These are phyloP conservation scores for Lachnellula suecica DNA, from an alignment of 2,329 filamentous ascomycete species.

Conservation along the genomic window DNA sequence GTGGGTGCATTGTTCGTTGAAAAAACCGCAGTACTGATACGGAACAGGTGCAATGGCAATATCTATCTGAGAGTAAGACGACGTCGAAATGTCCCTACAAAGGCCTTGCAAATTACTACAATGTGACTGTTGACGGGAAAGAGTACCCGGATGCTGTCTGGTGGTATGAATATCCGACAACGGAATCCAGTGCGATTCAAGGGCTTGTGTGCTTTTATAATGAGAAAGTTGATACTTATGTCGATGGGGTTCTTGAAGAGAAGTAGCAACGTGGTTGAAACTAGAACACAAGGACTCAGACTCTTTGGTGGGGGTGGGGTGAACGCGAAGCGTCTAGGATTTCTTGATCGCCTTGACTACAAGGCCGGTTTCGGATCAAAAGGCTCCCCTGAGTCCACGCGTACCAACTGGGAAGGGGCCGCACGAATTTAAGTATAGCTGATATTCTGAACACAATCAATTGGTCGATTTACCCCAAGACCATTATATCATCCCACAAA, in stretches of 20 bases:
- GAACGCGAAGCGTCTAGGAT: too few relatives aligned
- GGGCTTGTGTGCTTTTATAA: conserved; percentile 64
- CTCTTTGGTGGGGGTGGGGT: too few relatives aligned
- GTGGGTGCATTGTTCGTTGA: background rate
- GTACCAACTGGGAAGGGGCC: too few relatives aligned
- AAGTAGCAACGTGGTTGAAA: too few relatives aligned
- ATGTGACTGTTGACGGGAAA: conserved; percentile 46
- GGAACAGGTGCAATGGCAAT: conserved; percentile 40
- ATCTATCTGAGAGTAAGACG: conserved; percentile 40
- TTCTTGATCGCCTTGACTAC: too few relatives aligned
- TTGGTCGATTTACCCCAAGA: background rate
- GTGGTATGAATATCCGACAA: conserved; percentile 58
- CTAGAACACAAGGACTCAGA: too few relatives aligned
- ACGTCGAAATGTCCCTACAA: conserved; percentile 64
- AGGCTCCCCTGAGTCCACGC: too few relatives aligned
- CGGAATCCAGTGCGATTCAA: conserved; percentile 54
- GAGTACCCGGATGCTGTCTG: conserved; percentile 53
- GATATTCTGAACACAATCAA: too few relatives aligned
- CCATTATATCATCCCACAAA: conserved; percentile 7
- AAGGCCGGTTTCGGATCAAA: too few relatives aligned
- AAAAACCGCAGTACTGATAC: conserved; percentile 33
- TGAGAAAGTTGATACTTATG: conserved; percentile 60
- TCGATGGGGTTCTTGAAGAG: conserved; percentile 44
- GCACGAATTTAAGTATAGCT: too few relatives aligned
- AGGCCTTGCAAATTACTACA: conserved; percentile 61